Evolutionary conservation across 1,284 basidiomycete genomes (phyloP), one percentile per base, ranked within the genome.

Genomic region (Tilletia horrida): DNA sequence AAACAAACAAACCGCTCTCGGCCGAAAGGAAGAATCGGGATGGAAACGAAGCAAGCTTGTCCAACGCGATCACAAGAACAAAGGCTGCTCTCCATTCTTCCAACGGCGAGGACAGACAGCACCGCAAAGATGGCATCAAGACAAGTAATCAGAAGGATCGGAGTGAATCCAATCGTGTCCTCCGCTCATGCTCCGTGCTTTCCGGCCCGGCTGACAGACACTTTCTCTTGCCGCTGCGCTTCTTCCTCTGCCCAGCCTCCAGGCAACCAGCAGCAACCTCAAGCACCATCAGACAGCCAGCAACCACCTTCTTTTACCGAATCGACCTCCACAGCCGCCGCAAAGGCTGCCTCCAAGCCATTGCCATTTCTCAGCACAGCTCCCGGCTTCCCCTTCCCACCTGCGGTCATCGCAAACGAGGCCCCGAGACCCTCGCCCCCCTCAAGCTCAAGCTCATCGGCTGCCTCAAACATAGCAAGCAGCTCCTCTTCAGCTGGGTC

Each of bases 281-380:
- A 59, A 27, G n/a, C 29, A 31, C 7, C 29, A 25, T 31, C 31
- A 31, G 16, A 8, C 27, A 2, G n/a, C 27, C 23, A 57, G 27
- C 52, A n/a, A 23, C 52, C 18, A 16, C 55, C 55, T 9, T 59
- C 66, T 6, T 66, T 66, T 35, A 63, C 42, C 42, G 42, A 59
- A 7, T 66, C 66, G 4, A 35, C 52, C 18, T 71, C 66, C 1
- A 44, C 66, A 0, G 63, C 67, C 18, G 70, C 75, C 0, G 72
- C 71, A 23, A 44, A 69, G 35, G 66, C 75, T 3, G 72, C 78
- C 61, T 48, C 66, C 2, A 66, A 69, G 29, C 78, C 83, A 0
- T 76, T 91, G 18, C 84, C 86, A 23, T 84, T 88, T 31, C 84
- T 94, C 16, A 86, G 85, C 50, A 83, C 88, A 35, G 92, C 94